Evolutionary conservation across 345 rosid genomes (phyloP).

Genomic region (Euphorbia peplus): DNA sequence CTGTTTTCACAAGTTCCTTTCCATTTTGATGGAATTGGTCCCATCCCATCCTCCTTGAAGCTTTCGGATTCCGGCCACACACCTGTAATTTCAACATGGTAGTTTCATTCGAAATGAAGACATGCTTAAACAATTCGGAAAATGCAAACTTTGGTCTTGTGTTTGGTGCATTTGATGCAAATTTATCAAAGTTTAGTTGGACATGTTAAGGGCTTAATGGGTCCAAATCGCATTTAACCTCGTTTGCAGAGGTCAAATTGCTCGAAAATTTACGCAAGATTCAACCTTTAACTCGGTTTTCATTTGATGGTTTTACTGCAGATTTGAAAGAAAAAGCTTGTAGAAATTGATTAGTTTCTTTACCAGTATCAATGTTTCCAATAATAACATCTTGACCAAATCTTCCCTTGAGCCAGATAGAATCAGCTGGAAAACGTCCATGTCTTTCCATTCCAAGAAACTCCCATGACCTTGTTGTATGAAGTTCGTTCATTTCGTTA

Average conservation of each 20-base stretch:
- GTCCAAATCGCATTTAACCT: no score
- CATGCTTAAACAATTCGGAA: no score
- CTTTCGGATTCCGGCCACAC: conserved; percentile 28
- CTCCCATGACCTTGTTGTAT: conserved; percentile 31
- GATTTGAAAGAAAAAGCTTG: neutral
- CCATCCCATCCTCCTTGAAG: conserved; percentile 24
- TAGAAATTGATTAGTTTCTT: neutral
- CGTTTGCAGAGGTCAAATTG: no score
- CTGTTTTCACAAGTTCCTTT: conserved; percentile 17
- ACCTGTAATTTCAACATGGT: neutral
- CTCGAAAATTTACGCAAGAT: no score
- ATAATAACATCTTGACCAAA: conserved; percentile 24
- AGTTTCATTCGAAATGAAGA: neutral
- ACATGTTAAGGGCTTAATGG: no score
- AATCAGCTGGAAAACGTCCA: conserved; percentile 3
- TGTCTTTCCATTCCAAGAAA: conserved; percentile 25
- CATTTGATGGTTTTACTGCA: neutral
- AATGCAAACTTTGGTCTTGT: no score
- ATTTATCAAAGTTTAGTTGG: no score
- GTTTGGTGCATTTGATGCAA: no score
- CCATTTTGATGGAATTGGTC: conserved; percentile 28
- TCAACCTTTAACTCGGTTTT: no score
- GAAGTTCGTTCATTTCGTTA: conserved; percentile 12
- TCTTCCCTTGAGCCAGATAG: conserved; percentile 15
- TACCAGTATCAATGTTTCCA: conserved; percentile 27